Evolutionary conservation across 164 flowering plant species (phyloP).

Genomic region (Euptelea pleiosperma): DNA sequence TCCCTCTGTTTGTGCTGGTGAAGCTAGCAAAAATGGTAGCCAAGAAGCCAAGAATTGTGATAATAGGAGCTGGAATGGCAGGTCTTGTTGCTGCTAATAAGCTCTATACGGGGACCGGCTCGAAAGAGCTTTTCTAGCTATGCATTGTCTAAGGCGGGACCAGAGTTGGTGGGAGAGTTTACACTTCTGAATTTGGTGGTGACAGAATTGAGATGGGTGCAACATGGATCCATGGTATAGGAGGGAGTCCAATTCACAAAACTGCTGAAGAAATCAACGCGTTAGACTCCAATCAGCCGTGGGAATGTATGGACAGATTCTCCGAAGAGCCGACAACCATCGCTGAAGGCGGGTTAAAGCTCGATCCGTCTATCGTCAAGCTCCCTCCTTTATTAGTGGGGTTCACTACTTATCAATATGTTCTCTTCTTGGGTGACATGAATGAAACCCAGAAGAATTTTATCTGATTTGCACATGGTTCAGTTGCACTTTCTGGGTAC

Average conservation of each 20-base stretch:
- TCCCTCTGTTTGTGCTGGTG: neutral
- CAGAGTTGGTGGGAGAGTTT: conserved; percentile 81
- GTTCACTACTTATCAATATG: neutral
- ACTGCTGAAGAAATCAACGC: conserved; percentile 55
- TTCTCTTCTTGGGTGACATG: neutral
- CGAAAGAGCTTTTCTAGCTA: conserved; percentile 47
- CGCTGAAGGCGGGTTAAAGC: conserved; percentile 23
- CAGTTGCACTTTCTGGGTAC: neutral
- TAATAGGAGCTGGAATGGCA: conserved; percentile 87
- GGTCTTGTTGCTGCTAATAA: conserved; percentile 81
- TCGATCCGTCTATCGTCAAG: conserved; percentile 39
- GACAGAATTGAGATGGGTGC: conserved; percentile 85
- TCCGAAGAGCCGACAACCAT: conserved; percentile 37
- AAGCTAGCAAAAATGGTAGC: conserved; percentile 40
- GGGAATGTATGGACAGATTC: conserved; percentile 83
- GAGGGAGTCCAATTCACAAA: conserved; percentile 70
- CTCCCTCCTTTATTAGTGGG: neutral
- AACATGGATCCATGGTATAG: conserved; percentile 92
- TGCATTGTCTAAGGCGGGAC: conserved; percentile 67
- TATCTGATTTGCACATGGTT: neutral
- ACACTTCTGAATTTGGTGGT: conserved; percentile 63
- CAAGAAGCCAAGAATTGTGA: conserved; percentile 72
- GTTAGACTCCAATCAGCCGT: conserved; percentile 57
- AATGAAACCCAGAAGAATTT: neutral
- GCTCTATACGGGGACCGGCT: conserved; percentile 47